Evolutionary conservation across 306 rosid genomes (phyloP), one percentile per base, ranked within the genome.

Genomic region (Sesbania bispinosa): DNA sequence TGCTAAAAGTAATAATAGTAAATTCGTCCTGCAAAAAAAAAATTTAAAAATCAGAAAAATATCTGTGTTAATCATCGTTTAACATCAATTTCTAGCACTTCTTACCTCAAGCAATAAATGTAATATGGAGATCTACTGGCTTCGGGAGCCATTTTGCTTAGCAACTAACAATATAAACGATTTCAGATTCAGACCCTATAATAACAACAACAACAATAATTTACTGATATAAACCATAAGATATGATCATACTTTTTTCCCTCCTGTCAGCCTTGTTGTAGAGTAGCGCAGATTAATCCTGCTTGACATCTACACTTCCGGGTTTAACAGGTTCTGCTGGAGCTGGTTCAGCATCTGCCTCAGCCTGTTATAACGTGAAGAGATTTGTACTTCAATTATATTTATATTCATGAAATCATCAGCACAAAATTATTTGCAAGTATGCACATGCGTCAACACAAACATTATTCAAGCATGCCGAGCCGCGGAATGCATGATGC

Each of bases 351-450:
- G 57, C 67, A 35, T 75, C 72, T 62, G 78, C 88, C 51, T 63
- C 85, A 41, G 54, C 87, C 93, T 89, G 87, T 53, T 35, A 50
- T 78, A 68, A 76, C 33, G 80, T 76, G 29, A 30, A 51, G 65
- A 55, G 65, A 67, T 69, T 20, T 54, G 2, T 18, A 76, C 3
- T 74, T 65, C 24, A 78, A 39, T 62, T 46, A n/a, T 38, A 51
- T 42, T 72, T 38, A 50, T 7, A 50, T 39, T 48, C 62, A 27
- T 10, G 27, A 80, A 62, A 52, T 24, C 35, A 51, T 4, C 69
- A 55, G 15, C 29, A 55, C 63, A 65, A 33, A 63, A 38, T 32
- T 20, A 8, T 48, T 55, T 76, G 39, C 20, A 20, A 79, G 26
- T 11, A 69, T 2, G 11, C 53, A 78, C 13, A 69, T 41, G 27